Percentiles rank a stretch among this genome's conserved stretches.
Conservation (phyloP, 2,329 filamentous ascomycete species). For the Rutstroemia sydowiana region DNA sequence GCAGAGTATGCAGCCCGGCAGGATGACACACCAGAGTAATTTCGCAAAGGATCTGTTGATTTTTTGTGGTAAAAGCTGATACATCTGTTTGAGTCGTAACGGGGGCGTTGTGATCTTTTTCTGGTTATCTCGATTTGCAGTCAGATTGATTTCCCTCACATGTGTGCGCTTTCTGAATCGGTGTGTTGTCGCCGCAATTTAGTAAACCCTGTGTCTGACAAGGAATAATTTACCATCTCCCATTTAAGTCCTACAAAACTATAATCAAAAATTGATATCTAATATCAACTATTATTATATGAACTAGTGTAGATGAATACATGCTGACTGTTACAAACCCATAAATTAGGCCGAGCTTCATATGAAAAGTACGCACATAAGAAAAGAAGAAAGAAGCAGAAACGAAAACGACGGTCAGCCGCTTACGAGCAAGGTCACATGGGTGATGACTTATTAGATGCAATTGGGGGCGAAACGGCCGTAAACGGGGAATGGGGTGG, state of each 20-base stretch:
- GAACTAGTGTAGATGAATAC: neutral
- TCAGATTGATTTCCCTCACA: neutral
- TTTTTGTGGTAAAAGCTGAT: neutral
- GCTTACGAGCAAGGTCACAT: slow-evolving; percentile 3
- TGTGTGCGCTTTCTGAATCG: neutral
- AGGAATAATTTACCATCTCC: neutral
- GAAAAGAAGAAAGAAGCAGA: slow-evolving; percentile 9
- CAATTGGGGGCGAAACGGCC: slow-evolving; percentile 1
- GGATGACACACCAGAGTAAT: neutral
- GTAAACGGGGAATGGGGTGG: neutral
- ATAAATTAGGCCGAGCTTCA: neutral
- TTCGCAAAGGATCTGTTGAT: no score
- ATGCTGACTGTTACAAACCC: neutral
- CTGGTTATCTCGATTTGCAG: neutral
- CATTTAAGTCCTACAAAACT: no score
- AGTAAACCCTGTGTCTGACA: neutral
- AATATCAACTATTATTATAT: neutral
- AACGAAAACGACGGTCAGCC: neutral
- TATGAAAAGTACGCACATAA: neutral
- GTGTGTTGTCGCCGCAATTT: neutral
- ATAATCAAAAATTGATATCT: neutral
- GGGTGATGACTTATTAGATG: slow-evolving; percentile 4
- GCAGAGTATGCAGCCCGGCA: slow-evolving; percentile 1
- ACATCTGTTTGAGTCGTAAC: neutral
- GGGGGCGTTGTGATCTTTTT: neutral